Evolutionary conservation across 495 filamentous ascomycete species (phyloP).

Genomic region (Evansstolkia leycettana): DNA sequence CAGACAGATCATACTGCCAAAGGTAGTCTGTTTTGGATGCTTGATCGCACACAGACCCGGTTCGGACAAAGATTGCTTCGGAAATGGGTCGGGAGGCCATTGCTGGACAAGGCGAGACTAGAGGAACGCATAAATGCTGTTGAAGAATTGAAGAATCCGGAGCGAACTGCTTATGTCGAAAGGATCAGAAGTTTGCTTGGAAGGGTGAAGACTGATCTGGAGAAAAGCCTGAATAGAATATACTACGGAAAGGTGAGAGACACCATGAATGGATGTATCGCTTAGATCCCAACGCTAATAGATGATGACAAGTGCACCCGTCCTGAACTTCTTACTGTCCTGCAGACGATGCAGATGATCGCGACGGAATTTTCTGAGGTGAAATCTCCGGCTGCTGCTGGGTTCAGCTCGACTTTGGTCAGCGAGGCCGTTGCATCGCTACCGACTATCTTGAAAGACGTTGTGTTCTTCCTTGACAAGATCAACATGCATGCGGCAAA

Average conservation of each 20-base stretch:
- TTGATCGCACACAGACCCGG: constrained; percentile 84
- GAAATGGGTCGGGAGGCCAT: constrained; percentile 89
- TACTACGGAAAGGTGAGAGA: constrained; percentile 70
- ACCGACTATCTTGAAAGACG: constrained; percentile 58
- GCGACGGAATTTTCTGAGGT: constrained; percentile 58
- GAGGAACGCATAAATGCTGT: constrained; percentile 82
- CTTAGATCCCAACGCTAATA: constrained; percentile 10
- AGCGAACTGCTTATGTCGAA: constrained; percentile 54
- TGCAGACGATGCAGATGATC: constrained; percentile 78
- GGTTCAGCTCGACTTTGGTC: constrained; percentile 62
- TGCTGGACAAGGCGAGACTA: constrained; percentile 65
- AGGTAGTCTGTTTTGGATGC: constrained; percentile 89
- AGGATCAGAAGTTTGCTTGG: constrained; percentile 56
- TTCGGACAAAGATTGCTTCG: constrained; percentile 81
- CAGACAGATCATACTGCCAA: constrained; percentile 77
- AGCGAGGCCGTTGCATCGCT: constrained; percentile 62
- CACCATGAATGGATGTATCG: no score
- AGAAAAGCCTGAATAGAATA: constrained; percentile 85
- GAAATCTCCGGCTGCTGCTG: constrained; percentile 51
- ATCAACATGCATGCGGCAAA: constrained; percentile 79
- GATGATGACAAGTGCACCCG: constrained; percentile 52
- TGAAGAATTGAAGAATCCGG: constrained; percentile 68
- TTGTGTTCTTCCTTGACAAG: constrained; percentile 63
- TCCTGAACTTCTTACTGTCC: constrained; percentile 71
- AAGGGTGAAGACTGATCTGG: constrained; percentile 70